Conservation (phyloP, 768 basidiomycete genomes). For the Agaricus subrufescens region DNA sequence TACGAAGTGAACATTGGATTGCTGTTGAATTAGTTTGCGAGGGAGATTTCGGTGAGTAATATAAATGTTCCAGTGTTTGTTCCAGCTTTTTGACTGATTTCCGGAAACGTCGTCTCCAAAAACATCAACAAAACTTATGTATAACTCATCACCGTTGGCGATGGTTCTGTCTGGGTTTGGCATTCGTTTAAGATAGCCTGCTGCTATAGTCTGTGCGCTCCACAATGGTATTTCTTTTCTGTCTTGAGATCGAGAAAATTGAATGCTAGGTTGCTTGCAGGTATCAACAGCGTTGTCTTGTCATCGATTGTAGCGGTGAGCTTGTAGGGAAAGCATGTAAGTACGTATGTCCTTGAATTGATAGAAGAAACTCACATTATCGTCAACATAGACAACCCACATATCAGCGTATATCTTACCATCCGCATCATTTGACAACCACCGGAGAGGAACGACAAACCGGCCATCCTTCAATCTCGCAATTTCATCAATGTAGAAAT, state of each 20-base stretch:
- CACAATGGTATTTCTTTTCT: conserved; percentile 16
- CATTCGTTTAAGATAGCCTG: conserved; percentile 22
- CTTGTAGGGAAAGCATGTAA: neutral
- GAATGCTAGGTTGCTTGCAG: conserved; percentile 10
- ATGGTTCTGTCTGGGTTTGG: conserved; percentile 26
- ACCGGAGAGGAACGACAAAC: conserved; percentile 17
- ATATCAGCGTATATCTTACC: conserved; percentile 16
- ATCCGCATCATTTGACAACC: conserved; percentile 17
- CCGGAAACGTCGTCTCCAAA: conserved; percentile 41
- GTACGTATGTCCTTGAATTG: no score
- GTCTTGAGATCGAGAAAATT: conserved; percentile 19
- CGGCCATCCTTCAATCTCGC: conserved; percentile 12
- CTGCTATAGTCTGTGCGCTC: conserved; percentile 13
- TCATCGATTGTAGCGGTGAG: conserved; percentile 11
- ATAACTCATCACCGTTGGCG: conserved; percentile 25
- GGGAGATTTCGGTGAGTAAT: conserved; percentile 32
- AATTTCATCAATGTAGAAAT: conserved; percentile 21
- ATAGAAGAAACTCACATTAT: neutral
- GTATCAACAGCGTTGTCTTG: conserved; percentile 9
- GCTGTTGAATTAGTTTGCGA: conserved; percentile 26
- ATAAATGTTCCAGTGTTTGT: conserved; percentile 40
- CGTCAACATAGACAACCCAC: conserved; percentile 15
- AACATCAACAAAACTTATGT: conserved; percentile 25
- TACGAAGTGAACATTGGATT: conserved; percentile 32
- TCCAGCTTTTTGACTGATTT: conserved; percentile 39